Conservation (phyloP, 345 rosid species). For the Corymbia maculata region DNA sequence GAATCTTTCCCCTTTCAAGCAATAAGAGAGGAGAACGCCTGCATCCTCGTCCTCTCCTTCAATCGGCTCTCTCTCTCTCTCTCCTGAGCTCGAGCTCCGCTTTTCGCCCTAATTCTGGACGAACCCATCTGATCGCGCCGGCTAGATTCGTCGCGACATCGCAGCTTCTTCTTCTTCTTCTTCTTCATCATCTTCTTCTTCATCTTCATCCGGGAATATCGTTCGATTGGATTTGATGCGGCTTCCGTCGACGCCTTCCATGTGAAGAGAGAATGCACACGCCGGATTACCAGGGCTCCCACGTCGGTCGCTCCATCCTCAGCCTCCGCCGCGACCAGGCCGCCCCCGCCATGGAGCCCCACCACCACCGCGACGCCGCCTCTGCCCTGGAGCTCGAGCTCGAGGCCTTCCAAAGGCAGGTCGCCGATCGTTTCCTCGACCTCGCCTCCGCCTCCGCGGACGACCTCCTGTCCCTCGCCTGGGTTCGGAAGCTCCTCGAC, state of each 20-base stretch:
- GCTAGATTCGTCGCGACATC: background rate
- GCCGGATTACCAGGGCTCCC: conserved; percentile 41
- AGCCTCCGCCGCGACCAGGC: conserved; percentile 40
- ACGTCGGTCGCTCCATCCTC: conserved; percentile 33
- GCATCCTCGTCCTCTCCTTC: background rate
- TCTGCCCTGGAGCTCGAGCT: conserved; percentile 2
- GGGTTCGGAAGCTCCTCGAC: conserved; percentile 34
- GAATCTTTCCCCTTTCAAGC: background rate
- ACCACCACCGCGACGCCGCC: background rate
- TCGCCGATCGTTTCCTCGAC: conserved; percentile 15
- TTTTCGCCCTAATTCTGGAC: background rate
- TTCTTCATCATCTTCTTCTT: background rate
- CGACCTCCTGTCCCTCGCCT: conserved; percentile 29
- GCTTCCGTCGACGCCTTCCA: background rate
- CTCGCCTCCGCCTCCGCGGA: conserved; percentile 9
- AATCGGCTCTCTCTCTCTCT: background rate
- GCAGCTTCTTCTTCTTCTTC: background rate
- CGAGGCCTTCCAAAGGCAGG: conserved; percentile 19
- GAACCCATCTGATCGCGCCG: background rate
- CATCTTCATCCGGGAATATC: background rate
- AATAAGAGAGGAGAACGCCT: background rate
- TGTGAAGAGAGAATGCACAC: conserved; percentile 39
- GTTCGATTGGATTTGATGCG: background rate
- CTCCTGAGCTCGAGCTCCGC: background rate
- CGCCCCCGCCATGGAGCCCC: background rate